phyloP scores from a whole-genome alignment of 805 yeast species.

The Saccharomycopsis babjevae region DNA sequence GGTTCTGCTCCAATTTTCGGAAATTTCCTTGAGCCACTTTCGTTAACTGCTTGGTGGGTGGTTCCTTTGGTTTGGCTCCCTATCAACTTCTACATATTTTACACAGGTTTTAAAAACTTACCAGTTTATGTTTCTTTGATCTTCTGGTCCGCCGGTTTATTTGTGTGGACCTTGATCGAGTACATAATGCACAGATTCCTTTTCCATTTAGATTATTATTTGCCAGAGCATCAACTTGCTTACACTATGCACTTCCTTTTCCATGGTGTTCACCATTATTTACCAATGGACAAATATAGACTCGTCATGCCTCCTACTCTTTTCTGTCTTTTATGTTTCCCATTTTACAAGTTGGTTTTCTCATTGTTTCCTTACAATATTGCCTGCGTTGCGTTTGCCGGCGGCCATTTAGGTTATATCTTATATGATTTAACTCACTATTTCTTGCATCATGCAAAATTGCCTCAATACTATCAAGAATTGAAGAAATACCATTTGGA shows the following conservation, averaged over 20 bases:
- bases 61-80: slow-evolving; percentile 88
- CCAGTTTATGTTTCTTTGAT: slow-evolving; percentile 36
- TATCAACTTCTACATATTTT: slow-evolving; percentile 52
- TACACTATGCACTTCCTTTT: slow-evolving; percentile 79
- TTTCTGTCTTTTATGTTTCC: slow-evolving; percentile 60
- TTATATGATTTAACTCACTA: slow-evolving; percentile 92
- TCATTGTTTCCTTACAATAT: slow-evolving; percentile 62
- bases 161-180: slow-evolving; percentile 89
- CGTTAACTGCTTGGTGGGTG: slow-evolving; percentile 90
- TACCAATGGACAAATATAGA: slow-evolving; percentile 92
- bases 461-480: slow-evolving; percentile 69
- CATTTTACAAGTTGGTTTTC: slow-evolving; percentile 75
- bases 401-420: slow-evolving; percentile 91
- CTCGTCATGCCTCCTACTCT: slow-evolving; percentile 95
- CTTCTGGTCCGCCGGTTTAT: slow-evolving; percentile 71
- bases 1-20: slow-evolving; percentile 96
- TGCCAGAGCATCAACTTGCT: slow-evolving; percentile 71
- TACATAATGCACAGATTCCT: slow-evolving; percentile 80
- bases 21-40: slow-evolving; percentile 83
- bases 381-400: slow-evolving; percentile 92
- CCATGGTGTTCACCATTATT: slow-evolving; percentile 94
- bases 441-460: slow-evolving; percentile 75
- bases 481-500: slow-evolving; percentile 88
- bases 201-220: slow-evolving; percentile 80
- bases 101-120: slow-evolving; percentile 44